These are phyloP conservation scores for Moricandia moricandioides DNA, from an alignment of 345 rosid genomes.

Conservation along the genomic window DNA sequence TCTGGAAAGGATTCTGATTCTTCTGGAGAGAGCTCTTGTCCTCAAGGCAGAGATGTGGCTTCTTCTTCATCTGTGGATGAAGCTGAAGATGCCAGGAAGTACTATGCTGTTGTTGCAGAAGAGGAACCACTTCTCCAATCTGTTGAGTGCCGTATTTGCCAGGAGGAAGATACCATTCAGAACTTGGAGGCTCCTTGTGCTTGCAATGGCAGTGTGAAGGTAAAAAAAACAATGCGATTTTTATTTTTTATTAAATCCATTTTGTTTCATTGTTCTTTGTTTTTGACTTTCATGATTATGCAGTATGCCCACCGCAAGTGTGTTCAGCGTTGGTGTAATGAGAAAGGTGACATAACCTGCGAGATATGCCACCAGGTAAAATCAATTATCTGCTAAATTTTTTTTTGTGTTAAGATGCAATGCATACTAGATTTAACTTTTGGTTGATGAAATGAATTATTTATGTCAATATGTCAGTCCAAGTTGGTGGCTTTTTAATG, in stretches of 20 bases:
- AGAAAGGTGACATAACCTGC: conserved; percentile 88
- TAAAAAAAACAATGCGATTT: conserved; percentile 11
- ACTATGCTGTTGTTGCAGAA: conserved; percentile 39
- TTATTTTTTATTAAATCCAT: not conserved
- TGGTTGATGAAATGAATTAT: not conserved
- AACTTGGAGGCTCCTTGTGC: conserved; percentile 89
- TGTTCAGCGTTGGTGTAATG: conserved; percentile 96
- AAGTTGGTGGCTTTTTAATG: not conserved
- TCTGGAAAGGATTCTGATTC: conserved; percentile 33
- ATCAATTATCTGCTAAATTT: not conserved
- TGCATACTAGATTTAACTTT: not conserved
- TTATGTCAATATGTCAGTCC: not conserved
- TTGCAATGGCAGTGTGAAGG: conserved; percentile 97
- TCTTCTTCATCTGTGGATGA: conserved; percentile 37
- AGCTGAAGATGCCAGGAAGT: conserved; percentile 33
- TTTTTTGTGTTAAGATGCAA: not conserved
- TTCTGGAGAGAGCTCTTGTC: conserved; percentile 42
- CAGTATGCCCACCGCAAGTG: conserved; percentile 60
- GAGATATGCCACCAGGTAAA: conserved; percentile 94
- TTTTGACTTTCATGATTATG: not conserved
- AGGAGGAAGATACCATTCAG: conserved; percentile 77
- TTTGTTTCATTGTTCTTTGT: not conserved
- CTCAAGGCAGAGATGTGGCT: conserved; percentile 27
- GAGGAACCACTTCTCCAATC: conserved; percentile 66
- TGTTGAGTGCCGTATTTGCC: conserved; percentile 94